Evolutionary conservation across 2,329 filamentous ascomycete genomes (phyloP).

Genomic region (Kalaharituber pfeilii): DNA sequence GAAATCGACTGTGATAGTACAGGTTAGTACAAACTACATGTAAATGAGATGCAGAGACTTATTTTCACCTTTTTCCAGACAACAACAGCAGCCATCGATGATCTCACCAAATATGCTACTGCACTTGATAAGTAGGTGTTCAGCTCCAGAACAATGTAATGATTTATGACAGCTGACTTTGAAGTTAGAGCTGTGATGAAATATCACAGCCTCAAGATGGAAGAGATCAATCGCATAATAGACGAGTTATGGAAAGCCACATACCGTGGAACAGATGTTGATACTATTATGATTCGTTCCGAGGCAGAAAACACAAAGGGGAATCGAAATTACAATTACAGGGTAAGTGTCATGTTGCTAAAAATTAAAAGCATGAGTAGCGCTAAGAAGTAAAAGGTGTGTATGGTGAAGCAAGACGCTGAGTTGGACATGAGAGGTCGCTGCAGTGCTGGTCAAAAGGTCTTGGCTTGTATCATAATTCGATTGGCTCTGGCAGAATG

Average conservation of each 20-base stretch:
- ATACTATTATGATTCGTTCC: constrained; percentile 86
- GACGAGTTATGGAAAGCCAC: constrained; percentile 94
- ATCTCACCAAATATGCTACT: constrained; percentile 61
- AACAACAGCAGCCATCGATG: constrained; percentile 81
- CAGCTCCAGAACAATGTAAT: no score
- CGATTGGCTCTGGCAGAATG: constrained; percentile 89
- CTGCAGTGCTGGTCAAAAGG: constrained; percentile 91
- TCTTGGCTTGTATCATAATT: constrained; percentile 93
- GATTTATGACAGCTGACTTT: not conserved
- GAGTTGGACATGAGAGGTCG: constrained; percentile 99
- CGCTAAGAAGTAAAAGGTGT: constrained; percentile 33
- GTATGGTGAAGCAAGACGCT: constrained; percentile 91
- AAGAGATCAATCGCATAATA: constrained; percentile 88
- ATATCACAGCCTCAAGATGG: constrained; percentile 93
- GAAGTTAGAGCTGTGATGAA: constrained; percentile 62
- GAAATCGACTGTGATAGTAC: constrained; percentile 73
- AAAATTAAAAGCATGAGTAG: not conserved
- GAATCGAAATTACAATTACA: constrained; percentile 86
- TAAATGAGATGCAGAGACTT: not conserved
- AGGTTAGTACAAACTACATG: constrained; percentile 24
- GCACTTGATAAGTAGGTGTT: constrained; percentile 63
- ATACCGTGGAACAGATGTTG: constrained; percentile 92
- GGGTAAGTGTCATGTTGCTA: constrained; percentile 32
- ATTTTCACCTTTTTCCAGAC: constrained; percentile 34
- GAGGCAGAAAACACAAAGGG: constrained; percentile 61